phyloP scores from a whole-genome alignment of 768 basidiomycete genomes.

The Tylopilus felleus region DNA sequence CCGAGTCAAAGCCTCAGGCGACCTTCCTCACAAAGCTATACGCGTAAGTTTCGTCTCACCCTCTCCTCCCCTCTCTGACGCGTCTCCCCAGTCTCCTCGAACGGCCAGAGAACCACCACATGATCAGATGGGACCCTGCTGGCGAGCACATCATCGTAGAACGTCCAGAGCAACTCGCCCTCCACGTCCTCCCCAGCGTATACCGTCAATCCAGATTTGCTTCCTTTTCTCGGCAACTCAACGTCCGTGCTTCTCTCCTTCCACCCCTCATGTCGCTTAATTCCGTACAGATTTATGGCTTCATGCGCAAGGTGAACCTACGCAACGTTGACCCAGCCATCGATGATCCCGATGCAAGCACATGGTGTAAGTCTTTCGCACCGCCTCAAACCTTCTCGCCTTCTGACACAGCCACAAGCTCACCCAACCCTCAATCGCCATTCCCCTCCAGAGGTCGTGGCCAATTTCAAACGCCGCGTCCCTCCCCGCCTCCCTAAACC shows the following conservation, averaged over 20 bases:
- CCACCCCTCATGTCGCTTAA: conserved; percentile 25
- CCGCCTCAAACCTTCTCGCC: conserved; percentile 15
- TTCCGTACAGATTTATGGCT: conserved; percentile 83
- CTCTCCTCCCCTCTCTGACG: conserved; percentile 14
- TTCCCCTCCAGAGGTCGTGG: conserved; percentile 85
- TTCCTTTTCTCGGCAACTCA: conserved; percentile 95
- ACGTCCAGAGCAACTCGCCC: conserved; percentile 87
- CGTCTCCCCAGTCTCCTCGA: conserved; percentile 66
- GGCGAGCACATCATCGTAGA: conserved; percentile 97
- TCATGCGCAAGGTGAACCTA: conserved; percentile 97
- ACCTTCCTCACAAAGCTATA: conserved; percentile 98
- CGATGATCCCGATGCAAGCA: conserved; percentile 93
- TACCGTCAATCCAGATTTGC: conserved; percentile 97
- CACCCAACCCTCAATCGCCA: conserved; percentile 90
- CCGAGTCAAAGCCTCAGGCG: conserved; percentile 80
- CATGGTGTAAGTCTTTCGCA: conserved; percentile 78
- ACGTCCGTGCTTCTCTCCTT: conserved; percentile 57
- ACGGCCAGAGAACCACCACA: conserved; percentile 89
- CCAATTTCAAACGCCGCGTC: conserved; percentile 93
- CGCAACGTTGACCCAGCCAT: conserved; percentile 94
- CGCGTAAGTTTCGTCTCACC: conserved; percentile 59
- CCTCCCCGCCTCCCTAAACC: conserved; percentile 90
- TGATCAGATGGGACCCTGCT: conserved; percentile 94
- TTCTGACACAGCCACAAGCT: conserved; percentile 46
- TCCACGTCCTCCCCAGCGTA: conserved; percentile 89